Conservation (phyloP, 176 grass and related monocot species). For the Musa troglodytarum region DNA sequence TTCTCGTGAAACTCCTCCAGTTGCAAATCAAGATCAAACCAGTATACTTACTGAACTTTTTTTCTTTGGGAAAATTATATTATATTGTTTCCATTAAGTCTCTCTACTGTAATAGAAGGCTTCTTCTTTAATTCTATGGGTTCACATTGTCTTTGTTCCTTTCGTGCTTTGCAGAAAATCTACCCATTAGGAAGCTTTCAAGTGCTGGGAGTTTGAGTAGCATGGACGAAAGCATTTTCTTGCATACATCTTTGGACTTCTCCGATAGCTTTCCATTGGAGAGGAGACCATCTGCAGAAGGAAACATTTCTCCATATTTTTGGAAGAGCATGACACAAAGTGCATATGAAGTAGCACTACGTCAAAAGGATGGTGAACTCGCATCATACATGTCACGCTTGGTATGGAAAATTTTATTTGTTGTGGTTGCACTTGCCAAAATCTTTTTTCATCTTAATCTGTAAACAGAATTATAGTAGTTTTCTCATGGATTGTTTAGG, state of each 20-base stretch:
- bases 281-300: slow-evolving; percentile 78
- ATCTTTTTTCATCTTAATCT: no score
- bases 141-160: neutral
- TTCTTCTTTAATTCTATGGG: neutral
- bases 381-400: slow-evolving; percentile 94
- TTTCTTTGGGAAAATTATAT: neutral
- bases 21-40: slow-evolving; percentile 52
- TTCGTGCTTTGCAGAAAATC: slow-evolving; percentile 38
- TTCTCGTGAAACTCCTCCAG: slow-evolving; percentile 46
- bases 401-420: slow-evolving; percentile 40
- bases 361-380: slow-evolving; percentile 94
- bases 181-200: slow-evolving; percentile 59
- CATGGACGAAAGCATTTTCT: slow-evolving; percentile 88
- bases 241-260: slow-evolving; percentile 83
- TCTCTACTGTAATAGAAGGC: neutral
- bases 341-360: slow-evolving; percentile 88
- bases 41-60: slow-evolving; percentile 31
- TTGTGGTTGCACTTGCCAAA: neutral
- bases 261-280: slow-evolving; percentile 65
- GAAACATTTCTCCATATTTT: slow-evolving; percentile 79
- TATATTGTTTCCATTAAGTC: neutral
- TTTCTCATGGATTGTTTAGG: no score
- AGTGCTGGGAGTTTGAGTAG: slow-evolving; percentile 56
- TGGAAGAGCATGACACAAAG: slow-evolving; percentile 97
- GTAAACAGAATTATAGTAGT: no score